Conservation (phyloP, 2,329 filamentous ascomycete genomes). For the Aaosphaeria pasadenensis region DNA sequence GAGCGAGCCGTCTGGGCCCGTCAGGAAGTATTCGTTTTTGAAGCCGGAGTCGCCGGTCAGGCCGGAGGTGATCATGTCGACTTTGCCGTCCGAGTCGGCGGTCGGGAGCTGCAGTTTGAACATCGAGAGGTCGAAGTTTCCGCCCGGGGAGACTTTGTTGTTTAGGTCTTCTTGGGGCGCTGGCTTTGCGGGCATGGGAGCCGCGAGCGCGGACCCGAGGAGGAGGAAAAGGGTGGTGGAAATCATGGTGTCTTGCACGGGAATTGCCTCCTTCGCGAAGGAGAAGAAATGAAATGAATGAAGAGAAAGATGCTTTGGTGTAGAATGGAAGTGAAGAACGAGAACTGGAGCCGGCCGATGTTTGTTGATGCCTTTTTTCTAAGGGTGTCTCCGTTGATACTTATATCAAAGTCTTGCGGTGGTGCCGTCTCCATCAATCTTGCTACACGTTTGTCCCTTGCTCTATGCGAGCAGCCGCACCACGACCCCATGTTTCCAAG, state of each 20-base stretch:
- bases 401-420: too few species aligned
- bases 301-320: constrained; percentile 4
- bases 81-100: constrained; percentile 20
- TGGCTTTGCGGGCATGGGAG: constrained; percentile 5
- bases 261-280: neutral
- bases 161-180: too few species aligned
- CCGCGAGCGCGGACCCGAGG: neutral
- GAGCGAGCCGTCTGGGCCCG: constrained; percentile 24
- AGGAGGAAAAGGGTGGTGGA: neutral
- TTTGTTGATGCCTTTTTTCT: too few species aligned
- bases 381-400: too few species aligned
- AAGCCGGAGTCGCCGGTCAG: constrained; percentile 40
- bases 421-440: too few species aligned
- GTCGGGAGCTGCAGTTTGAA: constrained; percentile 42
- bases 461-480: too few species aligned
- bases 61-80: constrained; percentile 26
- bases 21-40: constrained; percentile 17
- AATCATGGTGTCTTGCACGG: neutral
- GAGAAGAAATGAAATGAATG: constrained; percentile 5
- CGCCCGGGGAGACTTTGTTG: too few species aligned
- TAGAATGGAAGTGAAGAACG: too few species aligned
- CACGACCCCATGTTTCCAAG: too few species aligned
- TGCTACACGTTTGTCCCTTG: too few species aligned
- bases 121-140: constrained; percentile 9
- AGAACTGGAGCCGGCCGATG: too few species aligned